Percentiles rank a stretch among this genome's conserved stretches.
Conservation (phyloP, 2,329 filamentous ascomycete genomes). For the Neofusicoccum sp. region DNA sequence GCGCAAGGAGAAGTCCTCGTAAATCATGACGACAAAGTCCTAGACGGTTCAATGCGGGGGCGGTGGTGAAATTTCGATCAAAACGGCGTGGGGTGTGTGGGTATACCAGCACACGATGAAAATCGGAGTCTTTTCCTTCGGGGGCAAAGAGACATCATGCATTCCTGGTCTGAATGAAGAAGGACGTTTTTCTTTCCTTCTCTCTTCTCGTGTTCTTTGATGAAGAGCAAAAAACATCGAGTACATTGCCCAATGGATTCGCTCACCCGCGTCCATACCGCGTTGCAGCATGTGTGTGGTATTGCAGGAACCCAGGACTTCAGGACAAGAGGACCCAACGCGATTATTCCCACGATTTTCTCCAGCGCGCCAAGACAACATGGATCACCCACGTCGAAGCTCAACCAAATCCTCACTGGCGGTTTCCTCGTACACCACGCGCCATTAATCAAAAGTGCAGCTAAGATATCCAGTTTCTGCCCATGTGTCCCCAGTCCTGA, state of each 20-base stretch:
- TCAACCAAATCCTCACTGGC: no score
- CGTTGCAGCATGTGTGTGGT: not conserved
- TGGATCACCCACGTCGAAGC: no score
- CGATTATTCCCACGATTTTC: not conserved
- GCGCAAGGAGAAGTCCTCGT: constrained; percentile 47
- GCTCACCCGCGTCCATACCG: constrained; percentile 8
- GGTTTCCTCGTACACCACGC: no score
- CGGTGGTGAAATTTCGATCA: constrained; percentile 18
- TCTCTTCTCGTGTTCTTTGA: constrained; percentile 15
- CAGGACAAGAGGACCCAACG: not conserved
- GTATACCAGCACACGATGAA: constrained; percentile 2
- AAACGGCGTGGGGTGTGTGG: constrained; percentile 19
- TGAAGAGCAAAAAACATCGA: constrained; percentile 20
- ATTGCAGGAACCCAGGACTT: not conserved
- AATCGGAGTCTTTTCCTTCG: constrained; percentile 21
- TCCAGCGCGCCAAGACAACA: no score
- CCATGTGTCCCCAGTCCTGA: no score
- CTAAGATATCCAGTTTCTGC: no score
- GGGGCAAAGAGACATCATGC: constrained; percentile 18
- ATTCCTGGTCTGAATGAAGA: constrained; percentile 18
- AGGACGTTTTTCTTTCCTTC: not conserved
- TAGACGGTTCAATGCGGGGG: constrained; percentile 11
- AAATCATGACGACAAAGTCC: constrained; percentile 17
- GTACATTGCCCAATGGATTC: constrained; percentile 21
- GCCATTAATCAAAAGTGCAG: no score